phyloP scores from a whole-genome alignment of 129 eudicot genomes.

The Rutidosis leptorrhynchoides region DNA sequence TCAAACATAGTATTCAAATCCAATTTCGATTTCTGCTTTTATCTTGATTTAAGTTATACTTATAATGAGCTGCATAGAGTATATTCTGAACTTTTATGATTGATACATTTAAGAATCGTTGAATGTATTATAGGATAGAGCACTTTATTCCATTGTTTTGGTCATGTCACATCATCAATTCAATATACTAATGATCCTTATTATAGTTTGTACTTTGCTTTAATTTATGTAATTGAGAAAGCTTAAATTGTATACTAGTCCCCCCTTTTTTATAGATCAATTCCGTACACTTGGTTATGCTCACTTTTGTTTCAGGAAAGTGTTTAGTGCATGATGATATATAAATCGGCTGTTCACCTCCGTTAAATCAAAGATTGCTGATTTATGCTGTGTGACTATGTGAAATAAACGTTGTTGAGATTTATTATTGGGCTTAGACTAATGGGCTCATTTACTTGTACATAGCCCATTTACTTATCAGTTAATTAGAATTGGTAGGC shows the following conservation, averaged over 20 bases:
- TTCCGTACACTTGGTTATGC: neutral
- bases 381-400: neutral
- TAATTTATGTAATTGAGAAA: conserved; percentile 3
- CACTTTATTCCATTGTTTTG: no score
- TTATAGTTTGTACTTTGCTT: neutral
- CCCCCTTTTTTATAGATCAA: neutral
- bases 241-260: neutral
- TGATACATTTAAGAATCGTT: neutral
- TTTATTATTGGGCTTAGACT: no score
- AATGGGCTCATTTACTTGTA: no score
- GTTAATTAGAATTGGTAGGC: no score
- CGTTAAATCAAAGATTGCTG: conserved; percentile 5
- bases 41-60: no score
- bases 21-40: neutral
- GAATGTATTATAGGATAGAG: neutral
- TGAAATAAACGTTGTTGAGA: no score
- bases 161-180: neutral
- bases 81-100: conserved; percentile 10
- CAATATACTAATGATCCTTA: neutral
- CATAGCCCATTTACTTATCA: no score
- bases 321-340: neutral
- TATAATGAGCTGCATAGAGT: conserved; percentile 15
- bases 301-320: conserved; percentile 4
- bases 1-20: neutral
- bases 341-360: neutral